These are phyloP conservation scores for Botryotinia convoluta DNA, from an alignment of 2,329 filamentous ascomycete species.

Conservation along the genomic window DNA sequence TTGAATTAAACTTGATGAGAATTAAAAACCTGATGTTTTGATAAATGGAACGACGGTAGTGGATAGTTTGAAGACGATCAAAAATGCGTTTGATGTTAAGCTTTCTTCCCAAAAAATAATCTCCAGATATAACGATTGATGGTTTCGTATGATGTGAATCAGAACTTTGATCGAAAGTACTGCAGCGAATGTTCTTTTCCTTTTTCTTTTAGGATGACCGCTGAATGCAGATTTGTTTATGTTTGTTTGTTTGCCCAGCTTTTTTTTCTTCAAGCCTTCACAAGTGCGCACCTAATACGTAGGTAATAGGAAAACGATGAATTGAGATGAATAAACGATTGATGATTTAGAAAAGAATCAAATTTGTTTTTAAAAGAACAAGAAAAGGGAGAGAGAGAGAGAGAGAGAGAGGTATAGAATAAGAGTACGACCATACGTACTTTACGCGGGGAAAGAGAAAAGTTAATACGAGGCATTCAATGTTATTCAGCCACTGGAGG, in stretches of 20 bases:
- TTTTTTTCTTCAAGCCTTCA: not conserved
- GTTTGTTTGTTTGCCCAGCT: not conserved
- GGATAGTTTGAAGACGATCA: not conserved
- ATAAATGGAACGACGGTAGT: not conserved
- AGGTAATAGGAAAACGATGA: not conserved
- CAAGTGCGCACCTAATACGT: not conserved
- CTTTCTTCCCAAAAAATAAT: not conserved
- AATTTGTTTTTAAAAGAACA: not conserved
- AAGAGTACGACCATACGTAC: not conserved
- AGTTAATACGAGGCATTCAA: slow-evolving; percentile 2
- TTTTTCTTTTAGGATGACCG: not conserved
- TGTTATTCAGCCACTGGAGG: slow-evolving; percentile 5
- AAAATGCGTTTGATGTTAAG: not conserved
- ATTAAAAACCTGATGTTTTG: not conserved
- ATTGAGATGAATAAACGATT: not conserved
- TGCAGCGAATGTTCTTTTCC: not conserved
- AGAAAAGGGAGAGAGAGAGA: not conserved
- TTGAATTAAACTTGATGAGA: slow-evolving; percentile 9
- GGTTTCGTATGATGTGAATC: slow-evolving; percentile 14
- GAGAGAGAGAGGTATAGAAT: not conserved
- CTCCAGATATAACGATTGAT: not conserved
- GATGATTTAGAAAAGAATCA: not conserved
- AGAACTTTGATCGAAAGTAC: not conserved
- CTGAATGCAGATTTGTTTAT: slow-evolving; percentile 6
- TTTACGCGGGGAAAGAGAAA: not conserved